Evolutionary conservation across 2,329 filamentous ascomycete genomes (phyloP), one percentile per base, ranked within the genome.

Genomic region (Magnaporthiopsis rhizophila): DNA sequence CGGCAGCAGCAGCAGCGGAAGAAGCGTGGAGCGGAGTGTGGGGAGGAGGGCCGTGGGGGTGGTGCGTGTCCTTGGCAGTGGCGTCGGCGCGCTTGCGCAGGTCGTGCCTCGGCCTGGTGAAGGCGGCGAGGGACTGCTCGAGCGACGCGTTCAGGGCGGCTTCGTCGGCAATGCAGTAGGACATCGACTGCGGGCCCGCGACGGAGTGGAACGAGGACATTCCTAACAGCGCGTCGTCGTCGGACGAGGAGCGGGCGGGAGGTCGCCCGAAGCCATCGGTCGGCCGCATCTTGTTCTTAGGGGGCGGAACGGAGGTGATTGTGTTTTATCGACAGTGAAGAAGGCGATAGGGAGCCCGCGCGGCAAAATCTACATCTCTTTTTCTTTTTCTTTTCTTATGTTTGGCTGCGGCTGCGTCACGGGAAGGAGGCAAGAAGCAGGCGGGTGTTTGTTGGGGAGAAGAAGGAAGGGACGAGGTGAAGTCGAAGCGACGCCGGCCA

Each of bases 101-200:
- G 26, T 63, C 62, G 32, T 57, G 56, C 53, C 60, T 45, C 13
- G 56, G 32, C 34, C 62, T 59, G 56, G 62, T 50, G 24, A 63
- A 63, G 62, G 62, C 56, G 53, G 62, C 58, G 67, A 56, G 60
- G 59, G 72, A 69, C 28, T 71, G 72, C 59, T 73, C 71, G 62
- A 76, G 70, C 59, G 76, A 75, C 13, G 76, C 72, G 66, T 80
- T 79, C 65, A 83, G 71, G 6, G 76, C 74, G 62, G 78, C 76
- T 69, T 83, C 81, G 65, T 81, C 79, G 66, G 81, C 77, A 57
- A 83, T 69, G 65, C 82, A 79, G 67, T 81, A 83, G 59, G 79
- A 82, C 79, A 83, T 82, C 26, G 56, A 21, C 65, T 79, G 77
- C 63, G 76, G 74, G 65, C 67, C 72, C n/a, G 53, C 18, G 64